phyloP scores from a whole-genome alignment of 495 filamentous ascomycete species.

The Lophiostoma macrostomum region DNA sequence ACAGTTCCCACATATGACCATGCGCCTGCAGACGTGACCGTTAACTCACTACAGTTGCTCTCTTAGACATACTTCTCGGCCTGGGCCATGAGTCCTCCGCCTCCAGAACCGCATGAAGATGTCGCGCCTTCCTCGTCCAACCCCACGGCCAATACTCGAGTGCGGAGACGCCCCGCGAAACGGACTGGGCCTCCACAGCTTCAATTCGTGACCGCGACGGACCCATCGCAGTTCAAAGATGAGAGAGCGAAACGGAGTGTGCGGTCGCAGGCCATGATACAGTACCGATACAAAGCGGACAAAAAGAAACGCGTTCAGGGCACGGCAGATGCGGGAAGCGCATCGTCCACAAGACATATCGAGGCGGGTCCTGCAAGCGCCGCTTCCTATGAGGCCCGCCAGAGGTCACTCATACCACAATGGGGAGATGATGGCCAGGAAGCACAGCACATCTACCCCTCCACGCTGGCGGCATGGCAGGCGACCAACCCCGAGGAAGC shows the following conservation, averaged over 20 bases:
- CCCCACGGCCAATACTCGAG: not conserved
- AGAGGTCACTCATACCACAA: not conserved
- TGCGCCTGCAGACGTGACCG: no score
- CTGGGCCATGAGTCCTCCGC: not conserved
- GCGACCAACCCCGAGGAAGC: not conserved
- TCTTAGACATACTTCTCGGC: no score
- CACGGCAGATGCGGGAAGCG: no score
- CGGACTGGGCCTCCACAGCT: slow-evolving; percentile 26
- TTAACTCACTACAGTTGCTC: no score
- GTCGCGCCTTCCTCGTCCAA: not conserved
- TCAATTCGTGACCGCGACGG: slow-evolving; percentile 31
- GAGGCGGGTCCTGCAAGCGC: not conserved
- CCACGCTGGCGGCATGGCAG: slow-evolving; percentile 1
- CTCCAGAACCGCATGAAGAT: not conserved
- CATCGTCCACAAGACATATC: not conserved
- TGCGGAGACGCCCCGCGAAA: slow-evolving; percentile 16
- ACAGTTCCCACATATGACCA: no score
- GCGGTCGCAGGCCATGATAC: slow-evolving; percentile 33
- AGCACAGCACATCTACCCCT: not conserved
- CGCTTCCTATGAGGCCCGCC: not conserved
- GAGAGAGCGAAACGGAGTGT: slow-evolving; percentile 21
- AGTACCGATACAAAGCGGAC: slow-evolving; percentile 23
- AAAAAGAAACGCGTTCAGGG: slow-evolving; percentile 24
- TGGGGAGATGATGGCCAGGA: not conserved
- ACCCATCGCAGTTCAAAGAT: slow-evolving; percentile 31